phyloP scores from a whole-genome alignment of 805 yeast species.

The Candida multigemmis region DNA sequence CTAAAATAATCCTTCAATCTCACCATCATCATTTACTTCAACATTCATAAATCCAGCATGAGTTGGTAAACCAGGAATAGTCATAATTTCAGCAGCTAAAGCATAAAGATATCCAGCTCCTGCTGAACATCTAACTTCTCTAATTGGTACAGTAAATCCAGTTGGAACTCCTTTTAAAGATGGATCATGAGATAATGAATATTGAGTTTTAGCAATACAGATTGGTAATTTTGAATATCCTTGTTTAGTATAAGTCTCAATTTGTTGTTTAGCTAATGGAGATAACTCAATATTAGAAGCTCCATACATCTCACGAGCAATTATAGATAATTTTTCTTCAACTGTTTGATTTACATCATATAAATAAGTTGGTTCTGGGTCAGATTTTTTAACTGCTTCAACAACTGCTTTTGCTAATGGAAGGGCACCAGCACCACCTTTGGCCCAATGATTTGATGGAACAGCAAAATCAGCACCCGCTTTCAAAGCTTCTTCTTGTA shows the following conservation, averaged over 20 bases:
- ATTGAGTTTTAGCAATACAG: conserved; percentile 82
- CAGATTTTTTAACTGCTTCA: conserved; percentile 46
- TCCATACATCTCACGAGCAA: conserved; percentile 73
- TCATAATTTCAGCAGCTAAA: conserved; percentile 77
- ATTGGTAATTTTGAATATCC: conserved; percentile 74
- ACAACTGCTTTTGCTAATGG: conserved; percentile 79
- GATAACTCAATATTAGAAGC: conserved; percentile 64
- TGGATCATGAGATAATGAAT: conserved; percentile 78
- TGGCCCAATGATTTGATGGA: conserved; percentile 88
- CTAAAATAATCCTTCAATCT: conserved; percentile 71
- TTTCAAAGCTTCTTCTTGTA: conserved; percentile 67
- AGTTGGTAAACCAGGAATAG: conserved; percentile 81
- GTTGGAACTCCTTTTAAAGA: conserved; percentile 76
- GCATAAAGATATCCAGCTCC: conserved; percentile 86
- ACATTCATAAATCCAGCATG: conserved; percentile 84
- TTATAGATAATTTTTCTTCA: conserved; percentile 57
- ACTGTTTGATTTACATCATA: conserved; percentile 54
- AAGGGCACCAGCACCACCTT: conserved; percentile 89
- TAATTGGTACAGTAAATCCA: conserved; percentile 70
- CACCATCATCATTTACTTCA: conserved; percentile 72
- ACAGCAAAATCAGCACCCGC: conserved; percentile 96
- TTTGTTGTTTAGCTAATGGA: conserved; percentile 61
- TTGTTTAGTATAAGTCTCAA: conserved; percentile 58
- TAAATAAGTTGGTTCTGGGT: conserved; percentile 24
- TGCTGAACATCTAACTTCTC: conserved; percentile 68